Conservation (phyloP, 2,329 filamentous ascomycete genomes). For the Xylaria digitata region DNA sequence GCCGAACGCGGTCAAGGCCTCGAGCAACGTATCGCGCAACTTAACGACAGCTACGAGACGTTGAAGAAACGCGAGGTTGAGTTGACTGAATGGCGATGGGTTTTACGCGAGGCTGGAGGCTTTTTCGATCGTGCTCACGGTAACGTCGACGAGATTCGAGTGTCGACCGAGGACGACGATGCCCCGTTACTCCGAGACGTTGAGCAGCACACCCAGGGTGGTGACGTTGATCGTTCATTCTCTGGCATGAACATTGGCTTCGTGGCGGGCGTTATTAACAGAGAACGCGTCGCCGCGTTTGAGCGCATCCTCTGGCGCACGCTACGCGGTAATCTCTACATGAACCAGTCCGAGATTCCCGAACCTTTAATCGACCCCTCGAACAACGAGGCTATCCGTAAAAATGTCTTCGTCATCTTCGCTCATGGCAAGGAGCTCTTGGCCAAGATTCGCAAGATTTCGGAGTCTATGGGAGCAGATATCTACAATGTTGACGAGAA, state of each 20-base stretch:
- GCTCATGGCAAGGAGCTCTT: conserved; percentile 98
- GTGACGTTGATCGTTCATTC: conserved; percentile 85
- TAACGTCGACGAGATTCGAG: conserved; percentile 95
- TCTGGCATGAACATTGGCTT: conserved; percentile 99
- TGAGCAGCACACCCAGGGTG: conserved; percentile 78
- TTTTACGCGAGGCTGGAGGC: conserved; percentile 92
- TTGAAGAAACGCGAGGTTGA: conserved; percentile 98
- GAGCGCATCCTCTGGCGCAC: conserved; percentile 98
- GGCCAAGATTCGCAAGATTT: conserved; percentile 98
- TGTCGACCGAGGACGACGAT: conserved; percentile 89
- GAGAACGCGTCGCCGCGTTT: conserved; percentile 93
- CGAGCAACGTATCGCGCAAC: conserved; percentile 87
- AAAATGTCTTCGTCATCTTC: conserved; percentile 99
- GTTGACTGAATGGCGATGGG: conserved; percentile 98
- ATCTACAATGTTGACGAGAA: conserved; percentile 98
- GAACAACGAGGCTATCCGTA: conserved; percentile 91
- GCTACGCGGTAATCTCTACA: conserved; percentile 96
- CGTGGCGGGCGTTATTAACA: conserved; percentile 92
- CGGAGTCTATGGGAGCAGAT: conserved; percentile 94
- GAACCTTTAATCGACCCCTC: conserved; percentile 91
- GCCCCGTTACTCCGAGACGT: conserved; percentile 93
- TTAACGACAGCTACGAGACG: conserved; percentile 99
- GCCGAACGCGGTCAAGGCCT: conserved; percentile 91
- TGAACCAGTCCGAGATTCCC: conserved; percentile 99
- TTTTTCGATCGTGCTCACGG: conserved; percentile 98